Percentiles rank a stretch among this genome's conserved stretches.
These are phyloP conservation scores for Canavalia gladiata DNA, from an alignment of 306 rosid species.

Conservation along the genomic window DNA sequence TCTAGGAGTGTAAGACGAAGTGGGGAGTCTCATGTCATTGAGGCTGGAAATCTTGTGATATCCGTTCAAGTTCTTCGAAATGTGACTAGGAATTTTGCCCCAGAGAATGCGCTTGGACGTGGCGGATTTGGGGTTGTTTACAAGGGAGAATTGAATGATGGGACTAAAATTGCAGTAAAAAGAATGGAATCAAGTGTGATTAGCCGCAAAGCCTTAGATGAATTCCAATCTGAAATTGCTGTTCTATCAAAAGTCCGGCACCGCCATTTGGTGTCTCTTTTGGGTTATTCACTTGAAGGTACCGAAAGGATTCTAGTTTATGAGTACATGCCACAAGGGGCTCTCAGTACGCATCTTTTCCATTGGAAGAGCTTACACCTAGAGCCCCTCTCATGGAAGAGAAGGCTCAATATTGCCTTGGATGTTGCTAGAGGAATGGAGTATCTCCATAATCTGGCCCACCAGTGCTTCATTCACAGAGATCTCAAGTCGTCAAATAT, in stretches of 20 bases:
- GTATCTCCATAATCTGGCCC: conserved; percentile 26
- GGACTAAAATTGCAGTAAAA: conserved; percentile 86
- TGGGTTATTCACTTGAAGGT: conserved; percentile 81
- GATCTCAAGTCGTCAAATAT: conserved; percentile 71
- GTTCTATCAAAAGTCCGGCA: conserved; percentile 90
- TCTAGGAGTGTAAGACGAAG: conserved; percentile 58
- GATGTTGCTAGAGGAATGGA: conserved; percentile 58
- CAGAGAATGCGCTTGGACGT: conserved; percentile 86
- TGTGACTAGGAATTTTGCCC: conserved; percentile 76
- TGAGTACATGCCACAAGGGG: conserved; percentile 77
- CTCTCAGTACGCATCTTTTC: conserved; percentile 88
- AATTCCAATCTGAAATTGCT: conserved; percentile 86
- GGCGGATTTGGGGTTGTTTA: conserved; percentile 85
- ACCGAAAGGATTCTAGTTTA: conserved; percentile 63
- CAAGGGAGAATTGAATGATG: conserved; percentile 62
- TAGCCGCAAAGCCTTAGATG: conserved; percentile 75
- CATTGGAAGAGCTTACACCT: conserved; percentile 71
- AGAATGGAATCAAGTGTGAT: conserved; percentile 83
- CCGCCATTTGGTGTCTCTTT: conserved; percentile 86
- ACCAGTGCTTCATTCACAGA: conserved; percentile 27
- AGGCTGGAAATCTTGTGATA: conserved; percentile 79
- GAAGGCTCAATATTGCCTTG: conserved; percentile 85
- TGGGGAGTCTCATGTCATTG: conserved; percentile 73
- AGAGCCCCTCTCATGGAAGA: conserved; percentile 90
- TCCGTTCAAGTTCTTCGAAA: conserved; percentile 82